Evolutionary conservation across 257 asterid genomes (phyloP), one percentile per base, ranked within the genome.

Genomic region (Salvia rosmarinus): DNA sequence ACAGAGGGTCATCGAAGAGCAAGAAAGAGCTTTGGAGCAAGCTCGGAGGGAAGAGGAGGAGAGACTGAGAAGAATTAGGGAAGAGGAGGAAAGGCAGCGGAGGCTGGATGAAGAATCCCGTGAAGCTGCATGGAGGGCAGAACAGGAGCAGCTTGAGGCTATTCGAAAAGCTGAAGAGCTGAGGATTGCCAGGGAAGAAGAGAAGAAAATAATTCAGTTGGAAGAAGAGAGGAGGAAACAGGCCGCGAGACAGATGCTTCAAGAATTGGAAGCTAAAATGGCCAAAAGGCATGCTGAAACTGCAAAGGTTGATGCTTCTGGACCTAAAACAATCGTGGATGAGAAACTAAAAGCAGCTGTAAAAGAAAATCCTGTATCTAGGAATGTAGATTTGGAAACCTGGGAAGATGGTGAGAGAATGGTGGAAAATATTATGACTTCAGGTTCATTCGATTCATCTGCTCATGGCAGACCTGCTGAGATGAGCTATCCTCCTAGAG

Each of bases 151-250:
- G 4, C 70, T 86, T 58, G 98, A 91, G 79, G 89, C 97, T 78
- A 78, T 85, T 72, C 81, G 77, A 80, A 88, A 68, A 79, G 90
- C 94, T 47, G 96, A 89, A 77, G 99, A 95, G 77, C 87, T 63
- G 82, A 91, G 82, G 81, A 74, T 85, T 60, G 86, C 95, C 68
- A 84, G 95, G 77, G 98, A 95, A 81, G 96, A 91, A 76, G 99
- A 91, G 84, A 91, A 75, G 82, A 89, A 68, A 74, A 84, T 85
- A 82, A 65, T 84, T 12, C 72, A 81, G 39, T 25, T 84, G 82
- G 99, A 95, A 85, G 99, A 95, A 77, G 97, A 95, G 81, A 88
- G 98, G 84, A 85, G 98, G 86, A 89, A 89, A 74, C 90, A 87
- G 73, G 98, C 96, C 79, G 99, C 99, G 47, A 85, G 80, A 57